phyloP scores from a whole-genome alignment of 495 filamentous ascomycete genomes.

The Tuber umbilicatum region DNA sequence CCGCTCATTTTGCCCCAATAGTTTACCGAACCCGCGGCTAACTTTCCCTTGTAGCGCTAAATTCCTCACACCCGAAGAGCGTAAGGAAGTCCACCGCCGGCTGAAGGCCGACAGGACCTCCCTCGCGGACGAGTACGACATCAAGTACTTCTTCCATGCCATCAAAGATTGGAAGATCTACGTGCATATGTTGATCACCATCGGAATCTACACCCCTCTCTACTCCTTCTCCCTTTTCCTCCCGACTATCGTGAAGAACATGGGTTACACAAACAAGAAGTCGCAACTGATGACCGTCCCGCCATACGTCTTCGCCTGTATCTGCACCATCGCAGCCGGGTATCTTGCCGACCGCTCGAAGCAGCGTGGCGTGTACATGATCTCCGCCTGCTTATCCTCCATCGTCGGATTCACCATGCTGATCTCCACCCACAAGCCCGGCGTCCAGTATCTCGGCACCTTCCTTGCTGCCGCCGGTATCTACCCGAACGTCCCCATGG shows the following conservation, averaged over 20 bases:
- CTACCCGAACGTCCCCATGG: conserved; percentile 68
- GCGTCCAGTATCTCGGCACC: conserved; percentile 67
- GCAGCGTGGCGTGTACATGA: conserved; percentile 47
- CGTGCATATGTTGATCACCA: conserved; percentile 47
- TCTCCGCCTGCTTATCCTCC: conserved; percentile 43
- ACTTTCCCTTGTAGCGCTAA: conserved; percentile 42
- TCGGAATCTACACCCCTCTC: conserved; percentile 44
- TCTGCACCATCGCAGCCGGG: conserved; percentile 45
- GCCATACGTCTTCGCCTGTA: conserved; percentile 49
- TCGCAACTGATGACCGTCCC: conserved; percentile 52
- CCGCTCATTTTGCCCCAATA: conserved; percentile 1
- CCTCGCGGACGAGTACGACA: conserved; percentile 63
- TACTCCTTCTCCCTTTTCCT: conserved; percentile 48
- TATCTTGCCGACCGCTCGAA: conserved; percentile 45
- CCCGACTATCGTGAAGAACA: conserved; percentile 50
- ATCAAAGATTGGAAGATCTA: conserved; percentile 62
- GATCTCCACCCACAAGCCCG: conserved; percentile 50
- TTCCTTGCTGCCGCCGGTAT: conserved; percentile 63
- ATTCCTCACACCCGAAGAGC: conserved; percentile 51
- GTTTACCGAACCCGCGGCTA: conserved; percentile 8
- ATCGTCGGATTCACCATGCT: conserved; percentile 66
- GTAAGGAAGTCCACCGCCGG: conserved; percentile 48
- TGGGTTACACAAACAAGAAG: conserved; percentile 48
- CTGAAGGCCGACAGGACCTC: conserved; percentile 54
- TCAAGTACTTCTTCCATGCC: conserved; percentile 61